phyloP scores from a whole-genome alignment of 2,329 filamentous ascomycete genomes.

The Penicillium occitanis region DNA sequence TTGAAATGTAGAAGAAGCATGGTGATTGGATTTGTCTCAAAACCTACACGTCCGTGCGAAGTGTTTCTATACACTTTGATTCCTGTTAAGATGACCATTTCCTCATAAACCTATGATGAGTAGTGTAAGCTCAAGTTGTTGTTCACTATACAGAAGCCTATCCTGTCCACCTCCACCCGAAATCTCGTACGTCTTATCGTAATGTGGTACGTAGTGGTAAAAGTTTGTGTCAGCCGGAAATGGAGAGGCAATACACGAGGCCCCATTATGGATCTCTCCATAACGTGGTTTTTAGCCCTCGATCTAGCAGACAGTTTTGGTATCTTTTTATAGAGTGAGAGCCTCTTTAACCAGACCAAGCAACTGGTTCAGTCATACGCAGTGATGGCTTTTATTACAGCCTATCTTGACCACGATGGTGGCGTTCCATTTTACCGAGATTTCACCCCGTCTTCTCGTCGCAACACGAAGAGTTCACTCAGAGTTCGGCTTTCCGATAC shows the following conservation, averaged over 20 bases:
- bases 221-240: not conserved
- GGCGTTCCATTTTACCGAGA: not conserved
- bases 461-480: not conserved
- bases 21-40: not conserved
- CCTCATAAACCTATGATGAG: not conserved
- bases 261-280: no score
- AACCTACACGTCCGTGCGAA: not conserved
- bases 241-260: no score
- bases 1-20: not conserved
- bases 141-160: not conserved
- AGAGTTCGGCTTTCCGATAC: not conserved
- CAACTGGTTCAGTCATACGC: not conserved
- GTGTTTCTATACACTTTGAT: not conserved
- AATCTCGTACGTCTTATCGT: not conserved
- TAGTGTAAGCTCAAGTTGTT: not conserved
- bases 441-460: not conserved
- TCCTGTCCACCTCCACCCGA: not conserved
- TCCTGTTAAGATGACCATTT: not conserved
- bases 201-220: not conserved
- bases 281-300: no score
- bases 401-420: not conserved
- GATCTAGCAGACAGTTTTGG: no score
- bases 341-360: not conserved
- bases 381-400: not conserved
- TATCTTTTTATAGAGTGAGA: not conserved